A percentile compares a stretch with the other conserved stretches of the same genome.
Evolutionary conservation across 768 basidiomycete genomes (phyloP).

Genomic region (Lentinula raphanica): DNA sequence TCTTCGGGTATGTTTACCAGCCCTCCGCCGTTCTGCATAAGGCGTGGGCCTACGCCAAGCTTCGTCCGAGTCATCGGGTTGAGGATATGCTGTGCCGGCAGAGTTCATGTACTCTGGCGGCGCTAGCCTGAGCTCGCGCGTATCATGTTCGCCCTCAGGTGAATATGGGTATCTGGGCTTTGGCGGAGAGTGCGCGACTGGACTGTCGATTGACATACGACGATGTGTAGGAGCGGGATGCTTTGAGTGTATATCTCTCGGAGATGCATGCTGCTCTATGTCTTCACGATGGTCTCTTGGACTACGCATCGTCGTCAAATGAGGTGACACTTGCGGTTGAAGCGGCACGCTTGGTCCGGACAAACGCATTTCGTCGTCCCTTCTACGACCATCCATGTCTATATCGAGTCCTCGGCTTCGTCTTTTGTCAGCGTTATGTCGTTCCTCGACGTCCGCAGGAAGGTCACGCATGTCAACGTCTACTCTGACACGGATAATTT

Average conservation of each 20-base stretch:
- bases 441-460: not conserved
- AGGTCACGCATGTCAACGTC: constrained; percentile 51
- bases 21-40: constrained; percentile 66
- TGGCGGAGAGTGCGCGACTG: not conserved
- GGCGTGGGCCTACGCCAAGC: constrained; percentile 71
- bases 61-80: constrained; percentile 53
- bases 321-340: not conserved
- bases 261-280: not conserved
- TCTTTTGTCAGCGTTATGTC: not conserved
- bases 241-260: not conserved
- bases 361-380: constrained; percentile 16
- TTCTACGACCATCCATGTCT: constrained; percentile 14
- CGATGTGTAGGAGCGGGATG: not conserved
- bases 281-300: constrained; percentile 1
- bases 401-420: constrained; percentile 15
- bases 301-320: not conserved
- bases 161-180: not conserved
- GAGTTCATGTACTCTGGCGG: constrained; percentile 1
- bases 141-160: not conserved
- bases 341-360: constrained; percentile 9
- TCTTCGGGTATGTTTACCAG: constrained; percentile 75
- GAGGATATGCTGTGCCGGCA: not conserved
- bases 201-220: constrained; percentile 1
- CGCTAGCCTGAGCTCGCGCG: not conserved
- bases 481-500: constrained; percentile 70